phyloP scores from a whole-genome alignment of 805 yeast species.

The Clavispora phyllophila region DNA sequence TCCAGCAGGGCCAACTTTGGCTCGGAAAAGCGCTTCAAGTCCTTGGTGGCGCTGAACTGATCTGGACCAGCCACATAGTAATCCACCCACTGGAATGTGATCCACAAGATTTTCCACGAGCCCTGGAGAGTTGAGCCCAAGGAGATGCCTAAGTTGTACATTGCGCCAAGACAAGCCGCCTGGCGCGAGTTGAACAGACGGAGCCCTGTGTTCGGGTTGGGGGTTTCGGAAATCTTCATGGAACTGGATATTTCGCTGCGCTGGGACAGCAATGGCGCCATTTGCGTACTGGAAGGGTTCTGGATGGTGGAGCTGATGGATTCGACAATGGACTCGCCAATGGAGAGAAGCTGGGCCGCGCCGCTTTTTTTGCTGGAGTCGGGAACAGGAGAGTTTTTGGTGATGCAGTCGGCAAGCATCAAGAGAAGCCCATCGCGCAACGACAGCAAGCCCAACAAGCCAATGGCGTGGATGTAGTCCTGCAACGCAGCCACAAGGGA shows the following conservation, averaged over 20 bases:
- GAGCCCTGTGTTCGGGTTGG: background rate
- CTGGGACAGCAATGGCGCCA: background rate
- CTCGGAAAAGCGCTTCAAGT: conserved; percentile 15
- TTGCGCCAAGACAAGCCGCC: conserved; percentile 70
- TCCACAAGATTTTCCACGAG: conserved; percentile 59
- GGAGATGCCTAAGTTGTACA: conserved; percentile 71
- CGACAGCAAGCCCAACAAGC: conserved; percentile 54
- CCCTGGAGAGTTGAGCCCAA: conserved; percentile 67
- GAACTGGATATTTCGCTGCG: background rate
- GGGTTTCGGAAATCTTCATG: background rate
- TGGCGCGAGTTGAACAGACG: conserved; percentile 55
- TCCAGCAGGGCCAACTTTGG: conserved; percentile 44
- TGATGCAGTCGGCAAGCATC: conserved; percentile 33
- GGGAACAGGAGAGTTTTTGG: conserved; percentile 18
- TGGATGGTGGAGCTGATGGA: conserved; percentile 42
- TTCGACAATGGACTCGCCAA: conserved; percentile 50
- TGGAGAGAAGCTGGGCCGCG: conserved; percentile 28
- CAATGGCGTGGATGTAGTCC: conserved; percentile 76
- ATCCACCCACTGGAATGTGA: conserved; percentile 75
- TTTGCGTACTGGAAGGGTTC: conserved; percentile 7
- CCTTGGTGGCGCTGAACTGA: conserved; percentile 23
- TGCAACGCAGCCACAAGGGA: conserved; percentile 68
- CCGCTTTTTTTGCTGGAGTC: conserved; percentile 3
- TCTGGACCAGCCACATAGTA: conserved; percentile 60
- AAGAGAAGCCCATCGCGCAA: conserved; percentile 50